Percentiles rank a stretch among this genome's conserved stretches.
Evolutionary conservation across 129 eudicot genomes (phyloP).

Genomic region (Flaveria ramosissima): DNA sequence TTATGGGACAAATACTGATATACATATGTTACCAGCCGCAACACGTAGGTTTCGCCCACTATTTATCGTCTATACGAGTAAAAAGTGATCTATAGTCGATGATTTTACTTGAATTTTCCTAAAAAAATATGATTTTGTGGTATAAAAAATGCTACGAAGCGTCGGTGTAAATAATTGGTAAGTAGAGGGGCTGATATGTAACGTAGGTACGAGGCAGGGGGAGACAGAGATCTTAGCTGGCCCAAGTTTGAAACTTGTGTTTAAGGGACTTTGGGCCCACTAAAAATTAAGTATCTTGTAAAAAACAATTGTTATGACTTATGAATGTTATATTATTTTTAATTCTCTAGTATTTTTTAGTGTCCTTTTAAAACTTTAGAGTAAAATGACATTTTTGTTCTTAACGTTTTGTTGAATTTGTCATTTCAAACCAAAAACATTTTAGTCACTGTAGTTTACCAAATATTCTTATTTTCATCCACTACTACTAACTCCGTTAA

Average conservation of each 20-base stretch:
- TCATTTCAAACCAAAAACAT: no score
- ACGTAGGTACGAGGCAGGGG: not conserved
- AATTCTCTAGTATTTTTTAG: not conserved
- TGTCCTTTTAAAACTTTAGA: not conserved
- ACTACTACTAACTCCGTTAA: no score
- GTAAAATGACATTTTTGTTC: no score
- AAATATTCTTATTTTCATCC: no score
- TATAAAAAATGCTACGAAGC: not conserved
- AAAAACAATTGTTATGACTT: no score
- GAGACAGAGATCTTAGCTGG: constrained; percentile 28
- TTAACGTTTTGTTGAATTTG: no score
- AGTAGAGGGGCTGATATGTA: not conserved
- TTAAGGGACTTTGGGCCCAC: constrained; percentile 6
- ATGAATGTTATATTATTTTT: not conserved
- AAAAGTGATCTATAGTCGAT: no score
- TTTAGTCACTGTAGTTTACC: no score
- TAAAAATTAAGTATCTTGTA: not conserved
- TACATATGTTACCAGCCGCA: no score
- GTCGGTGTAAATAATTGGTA: constrained; percentile 1
- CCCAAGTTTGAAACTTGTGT: constrained; percentile 21
- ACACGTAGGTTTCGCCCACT: no score
- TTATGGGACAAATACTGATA: no score
- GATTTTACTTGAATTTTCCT: no score
- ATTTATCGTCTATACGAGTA: not conserved
- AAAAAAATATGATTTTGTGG: not conserved